These are phyloP conservation scores for Camelina laxa DNA, from an alignment of 345 rosid genomes.

Conservation along the genomic window DNA sequence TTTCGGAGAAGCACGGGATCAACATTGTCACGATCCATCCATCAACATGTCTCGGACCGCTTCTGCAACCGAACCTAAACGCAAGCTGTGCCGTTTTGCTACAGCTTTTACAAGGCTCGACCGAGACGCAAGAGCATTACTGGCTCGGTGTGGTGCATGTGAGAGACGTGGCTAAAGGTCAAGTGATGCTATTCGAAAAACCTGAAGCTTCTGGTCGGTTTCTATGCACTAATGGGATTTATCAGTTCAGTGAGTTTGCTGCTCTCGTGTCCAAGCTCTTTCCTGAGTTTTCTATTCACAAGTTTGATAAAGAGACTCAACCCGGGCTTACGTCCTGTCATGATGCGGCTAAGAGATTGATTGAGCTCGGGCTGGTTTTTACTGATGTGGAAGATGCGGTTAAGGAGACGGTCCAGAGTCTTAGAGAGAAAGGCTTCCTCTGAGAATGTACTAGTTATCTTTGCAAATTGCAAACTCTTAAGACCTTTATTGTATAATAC, in stretches of 20 bases:
- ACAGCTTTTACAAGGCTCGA: constrained; percentile 69
- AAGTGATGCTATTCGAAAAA: constrained; percentile 61
- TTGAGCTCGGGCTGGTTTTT: constrained; percentile 64
- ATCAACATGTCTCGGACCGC: constrained; percentile 73
- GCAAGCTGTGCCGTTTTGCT: constrained; percentile 75
- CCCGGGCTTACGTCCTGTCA: constrained; percentile 59
- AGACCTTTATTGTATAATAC: constrained; percentile 28
- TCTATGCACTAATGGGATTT: constrained; percentile 79
- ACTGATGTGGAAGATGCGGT: constrained; percentile 71
- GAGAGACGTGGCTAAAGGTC: constrained; percentile 73
- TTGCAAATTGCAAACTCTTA: background rate
- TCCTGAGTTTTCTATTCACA: constrained; percentile 69
- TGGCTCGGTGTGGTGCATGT: constrained; percentile 90
- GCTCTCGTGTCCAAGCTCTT: constrained; percentile 61
- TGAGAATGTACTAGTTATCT: constrained; percentile 6
- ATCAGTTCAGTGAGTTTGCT: constrained; percentile 75
- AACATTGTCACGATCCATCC: constrained; percentile 81
- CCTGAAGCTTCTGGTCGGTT: constrained; percentile 72
- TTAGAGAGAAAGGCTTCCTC: constrained; percentile 63
- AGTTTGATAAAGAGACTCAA: constrained; percentile 66
- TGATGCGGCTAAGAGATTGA: constrained; percentile 78
- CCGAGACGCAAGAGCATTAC: constrained; percentile 66
- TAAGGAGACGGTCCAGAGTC: constrained; percentile 64
- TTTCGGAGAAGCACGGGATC: constrained; percentile 59
- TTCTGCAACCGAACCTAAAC: constrained; percentile 70